Conservation (phyloP, 345 rosid genomes). For the Aethionema arabicum region DNA sequence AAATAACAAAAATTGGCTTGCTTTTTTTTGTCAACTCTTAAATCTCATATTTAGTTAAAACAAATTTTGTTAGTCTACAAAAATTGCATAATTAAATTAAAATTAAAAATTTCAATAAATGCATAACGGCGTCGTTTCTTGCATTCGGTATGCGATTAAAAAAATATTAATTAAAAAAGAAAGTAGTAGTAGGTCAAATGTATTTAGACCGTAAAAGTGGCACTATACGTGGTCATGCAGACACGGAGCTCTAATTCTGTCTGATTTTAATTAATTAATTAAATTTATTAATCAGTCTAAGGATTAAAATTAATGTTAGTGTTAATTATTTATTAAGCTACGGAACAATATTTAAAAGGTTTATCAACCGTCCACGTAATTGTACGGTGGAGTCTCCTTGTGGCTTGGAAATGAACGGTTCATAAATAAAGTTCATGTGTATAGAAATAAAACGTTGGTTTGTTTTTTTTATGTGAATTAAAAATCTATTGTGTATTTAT, state of each 20-base stretch:
- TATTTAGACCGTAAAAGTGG: constrained; percentile 27
- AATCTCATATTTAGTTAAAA: too few relatives aligned
- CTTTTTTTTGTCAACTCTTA: too few relatives aligned
- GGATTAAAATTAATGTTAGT: constrained; percentile 9
- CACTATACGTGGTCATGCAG: constrained; percentile 24
- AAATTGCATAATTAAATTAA: constrained; percentile 4
- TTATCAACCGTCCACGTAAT: constrained; percentile 8
- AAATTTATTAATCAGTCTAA: background rate
- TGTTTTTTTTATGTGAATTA: too few relatives aligned
- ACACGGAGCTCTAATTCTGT: constrained; percentile 16
- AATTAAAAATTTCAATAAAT: constrained; percentile 1
- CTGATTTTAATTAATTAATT: background rate
- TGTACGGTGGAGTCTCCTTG: constrained; percentile 3
- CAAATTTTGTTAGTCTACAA: background rate
- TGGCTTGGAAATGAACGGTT: constrained; percentile 7
- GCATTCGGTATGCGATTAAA: background rate
- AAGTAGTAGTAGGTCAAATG: constrained; percentile 25
- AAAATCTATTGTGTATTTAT: too few relatives aligned
- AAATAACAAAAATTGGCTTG: too few relatives aligned
- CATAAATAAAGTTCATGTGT: background rate
- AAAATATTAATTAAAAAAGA: background rate
- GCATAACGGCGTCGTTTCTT: constrained; percentile 5
- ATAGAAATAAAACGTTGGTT: background rate
- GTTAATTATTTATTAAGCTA: background rate
- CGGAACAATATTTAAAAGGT: background rate